phyloP scores from a whole-genome alignment of 352 stramenopile genomes.

The Globisporangium takayamanum region DNA sequence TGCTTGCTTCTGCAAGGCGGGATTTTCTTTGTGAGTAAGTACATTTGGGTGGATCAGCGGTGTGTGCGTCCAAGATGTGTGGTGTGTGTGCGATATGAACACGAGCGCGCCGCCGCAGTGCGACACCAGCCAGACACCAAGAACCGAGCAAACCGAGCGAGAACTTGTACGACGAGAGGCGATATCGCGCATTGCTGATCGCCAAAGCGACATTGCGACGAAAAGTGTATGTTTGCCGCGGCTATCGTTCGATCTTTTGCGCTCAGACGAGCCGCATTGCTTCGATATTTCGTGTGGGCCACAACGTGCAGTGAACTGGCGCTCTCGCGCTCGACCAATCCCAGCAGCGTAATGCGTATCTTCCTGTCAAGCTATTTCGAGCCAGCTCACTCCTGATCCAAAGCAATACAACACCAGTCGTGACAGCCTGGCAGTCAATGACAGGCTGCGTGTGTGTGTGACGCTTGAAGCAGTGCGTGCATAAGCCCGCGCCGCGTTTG shows the following conservation, averaged over 20 bases:
- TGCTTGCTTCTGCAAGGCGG: no score
- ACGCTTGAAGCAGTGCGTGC: not conserved
- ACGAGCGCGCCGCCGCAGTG: no score
- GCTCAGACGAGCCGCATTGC: not conserved
- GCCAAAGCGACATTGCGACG: not conserved
- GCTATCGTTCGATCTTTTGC: not conserved
- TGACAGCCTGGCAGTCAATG: no score
- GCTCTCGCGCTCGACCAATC: not conserved
- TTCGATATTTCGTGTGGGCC: not conserved
- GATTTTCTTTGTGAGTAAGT: no score
- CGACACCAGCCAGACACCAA: no score
- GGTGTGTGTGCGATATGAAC: no score
- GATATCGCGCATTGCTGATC: not conserved
- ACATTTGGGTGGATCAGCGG: no score
- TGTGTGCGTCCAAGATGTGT: no score
- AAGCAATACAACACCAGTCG: no score
- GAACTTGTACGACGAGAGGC: no score
- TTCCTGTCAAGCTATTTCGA: not conserved
- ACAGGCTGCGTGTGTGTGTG: no score
- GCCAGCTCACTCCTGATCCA: not conserved
- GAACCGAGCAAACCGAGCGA: no score
- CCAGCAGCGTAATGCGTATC: not conserved
- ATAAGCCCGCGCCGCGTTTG: not conserved
- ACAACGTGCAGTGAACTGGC: not conserved
- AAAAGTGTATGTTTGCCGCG: not conserved